These are phyloP conservation scores for Plasmodium relictum DNA, from an alignment of 169 alveolate genomes.

Conservation along the genomic window DNA sequence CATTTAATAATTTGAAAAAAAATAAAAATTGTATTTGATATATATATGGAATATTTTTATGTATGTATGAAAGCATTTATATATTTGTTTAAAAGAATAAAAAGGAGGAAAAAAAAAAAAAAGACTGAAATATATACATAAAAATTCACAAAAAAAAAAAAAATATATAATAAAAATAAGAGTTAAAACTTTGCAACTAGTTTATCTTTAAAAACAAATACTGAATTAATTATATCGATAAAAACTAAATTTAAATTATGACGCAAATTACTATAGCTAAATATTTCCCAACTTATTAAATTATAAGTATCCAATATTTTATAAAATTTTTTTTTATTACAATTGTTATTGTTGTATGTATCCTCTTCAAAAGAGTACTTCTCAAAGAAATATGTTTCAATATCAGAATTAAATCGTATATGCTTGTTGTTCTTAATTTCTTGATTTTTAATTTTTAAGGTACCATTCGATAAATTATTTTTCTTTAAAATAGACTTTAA, in stretches of 20 bases:
- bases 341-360: not conserved
- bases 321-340: not conserved
- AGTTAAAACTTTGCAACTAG: conserved; percentile 33
- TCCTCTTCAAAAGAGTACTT: conserved; percentile 31
- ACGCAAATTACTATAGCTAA: conserved; percentile 58
- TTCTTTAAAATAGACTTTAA: conserved; percentile 62
- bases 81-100: not conserved
- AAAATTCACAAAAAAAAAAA: not conserved
- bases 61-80: conserved; percentile 1
- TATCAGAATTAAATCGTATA: conserved; percentile 49
- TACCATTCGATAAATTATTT: not conserved
- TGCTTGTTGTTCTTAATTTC: conserved; percentile 9
- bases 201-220: conserved; percentile 36
- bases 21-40: no score
- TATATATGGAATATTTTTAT: not conserved
- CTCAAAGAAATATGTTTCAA: conserved; percentile 56
- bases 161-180: not conserved
- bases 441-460: conserved; percentile 1
- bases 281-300: conserved; percentile 27
- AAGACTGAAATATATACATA: not conserved
- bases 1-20: no score
- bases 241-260: conserved; percentile 32
- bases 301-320: conserved; percentile 27
- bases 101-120: not conserved
- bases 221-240: conserved; percentile 40